Base-by-base conservation (phyloP, 192 early-diverging fungal species). In the Rhizophagus sp. region DNA sequence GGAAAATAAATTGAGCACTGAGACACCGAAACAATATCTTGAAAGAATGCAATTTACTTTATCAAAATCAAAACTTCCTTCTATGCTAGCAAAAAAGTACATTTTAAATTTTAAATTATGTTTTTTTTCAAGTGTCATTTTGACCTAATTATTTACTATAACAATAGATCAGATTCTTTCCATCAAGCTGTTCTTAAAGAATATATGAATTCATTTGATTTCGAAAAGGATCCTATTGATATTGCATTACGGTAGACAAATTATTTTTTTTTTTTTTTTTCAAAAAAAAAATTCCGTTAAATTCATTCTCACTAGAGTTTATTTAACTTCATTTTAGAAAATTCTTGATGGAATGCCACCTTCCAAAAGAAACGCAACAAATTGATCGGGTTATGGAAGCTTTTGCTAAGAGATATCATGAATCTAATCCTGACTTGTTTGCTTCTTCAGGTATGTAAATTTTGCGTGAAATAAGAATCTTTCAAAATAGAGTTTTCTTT, bases 301-400 rank as follows among this genome's bases (percentile, higher is more conserved):
- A 52, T 63, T 34, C 30, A 41, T 15, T 27, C 17, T 63, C 0
- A n/a, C 33, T 63, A 41, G 76, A n/a, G 44, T 39, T 34, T 19
- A 19, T 41, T 49, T 69, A 39, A 24, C 41, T 78, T 41, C 62
- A 44, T n/a, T 71, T 62, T 79, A 90, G 94, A 77, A 91, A 90
- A 85, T 87, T 95, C 52, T 85, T 96, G 65, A 86, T 89, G 61
- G 87, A 91, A 82, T 89, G 94, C 61, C 87, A 89, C 62, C 87
- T 96, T 61, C 95, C 95, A 12, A 90, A 91, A 65, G 95, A 96
- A 86, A 87, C 91, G 62, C 94, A 95, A 84, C 92, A 96, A 83
- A 96, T 96, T 76, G 95, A 96, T 83, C 88, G 93, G n/a, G 89
- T 93, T 36, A 86, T 96, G 73, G 89, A 89, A 30, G 85, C 91